Percentiles rank a stretch among this genome's conserved stretches.
Conservation (phyloP, 2,329 filamentous ascomycete genomes). For the Pseudogymnoascus sp. region DNA sequence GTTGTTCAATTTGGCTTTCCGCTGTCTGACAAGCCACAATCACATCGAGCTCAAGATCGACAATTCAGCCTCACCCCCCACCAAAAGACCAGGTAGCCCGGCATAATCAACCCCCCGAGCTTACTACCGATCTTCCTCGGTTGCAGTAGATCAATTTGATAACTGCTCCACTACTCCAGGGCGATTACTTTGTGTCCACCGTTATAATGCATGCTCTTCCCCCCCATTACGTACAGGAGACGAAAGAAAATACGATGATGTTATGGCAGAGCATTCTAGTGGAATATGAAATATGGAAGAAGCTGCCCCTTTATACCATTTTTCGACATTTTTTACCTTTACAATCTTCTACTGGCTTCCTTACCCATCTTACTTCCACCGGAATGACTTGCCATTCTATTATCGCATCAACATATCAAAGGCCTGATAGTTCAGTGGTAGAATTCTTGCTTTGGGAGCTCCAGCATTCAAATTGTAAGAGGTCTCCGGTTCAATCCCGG, state of each 20-base stretch:
- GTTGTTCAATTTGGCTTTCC: not conserved
- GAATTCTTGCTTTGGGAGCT: no score
- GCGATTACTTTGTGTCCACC: not conserved
- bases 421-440: not conserved
- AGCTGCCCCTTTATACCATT: not conserved
- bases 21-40: not conserved
- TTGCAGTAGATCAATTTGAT: not conserved
- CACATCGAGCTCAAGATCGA: not conserved
- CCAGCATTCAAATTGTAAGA: no score
- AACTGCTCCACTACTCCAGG: not conserved
- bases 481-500: no score
- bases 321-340: not conserved
- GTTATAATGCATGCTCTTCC: not conserved
- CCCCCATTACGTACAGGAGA: not conserved
- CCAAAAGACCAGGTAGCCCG: not conserved
- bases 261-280: not conserved
- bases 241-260: not conserved
- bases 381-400: no score
- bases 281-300: not conserved
- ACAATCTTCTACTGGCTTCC: not conserved
- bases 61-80: not conserved
- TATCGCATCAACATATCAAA: no score
- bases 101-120: not conserved
- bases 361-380: not conserved
- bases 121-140: not conserved